These are phyloP conservation scores for Pilasporangium apinafurcum DNA, from an alignment of 352 stramenopile species.

Conservation along the genomic window DNA sequence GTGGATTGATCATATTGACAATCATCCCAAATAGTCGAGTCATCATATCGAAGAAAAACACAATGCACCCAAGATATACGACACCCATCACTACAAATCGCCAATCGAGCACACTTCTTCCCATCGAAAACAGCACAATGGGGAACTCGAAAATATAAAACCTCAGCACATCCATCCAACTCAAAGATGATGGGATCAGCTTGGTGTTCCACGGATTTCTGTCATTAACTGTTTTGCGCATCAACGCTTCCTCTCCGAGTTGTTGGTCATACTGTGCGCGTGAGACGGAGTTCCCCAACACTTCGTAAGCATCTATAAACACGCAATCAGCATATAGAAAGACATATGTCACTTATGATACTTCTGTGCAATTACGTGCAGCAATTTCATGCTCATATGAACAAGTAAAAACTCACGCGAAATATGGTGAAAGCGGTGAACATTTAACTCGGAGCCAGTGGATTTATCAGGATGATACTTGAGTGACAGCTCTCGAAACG, in stretches of 20 bases:
- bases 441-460: slow-evolving; percentile 15
- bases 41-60: slow-evolving; percentile 23
- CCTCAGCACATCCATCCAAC: slow-evolving; percentile 3
- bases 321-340: too few species aligned
- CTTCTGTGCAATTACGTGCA: background rate
- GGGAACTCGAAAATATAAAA: slow-evolving; percentile 32
- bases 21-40: slow-evolving; percentile 4
- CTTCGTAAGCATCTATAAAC: slow-evolving; percentile 18
- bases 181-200: slow-evolving; percentile 1
- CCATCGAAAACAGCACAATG: slow-evolving; percentile 7
- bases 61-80: slow-evolving; percentile 8
- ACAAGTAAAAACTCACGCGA: slow-evolving; percentile 10
- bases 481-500: slow-evolving; percentile 63
- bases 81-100: slow-evolving; percentile 15
- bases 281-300: slow-evolving; percentile 13
- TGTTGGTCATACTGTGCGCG: slow-evolving; percentile 19
- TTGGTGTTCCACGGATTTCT: slow-evolving; percentile 1
- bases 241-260: slow-evolving; percentile 14
- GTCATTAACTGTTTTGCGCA: slow-evolving; percentile 11
- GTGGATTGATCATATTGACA: background rate
- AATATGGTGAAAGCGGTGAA: slow-evolving; percentile 25
- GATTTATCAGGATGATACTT: slow-evolving; percentile 74
- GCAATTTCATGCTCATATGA: background rate
- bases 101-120: slow-evolving; percentile 11
- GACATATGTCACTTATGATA: too few species aligned